phyloP scores from a whole-genome alignment of 352 stramenopile genomes.

The Elongisporangium anandrum region DNA sequence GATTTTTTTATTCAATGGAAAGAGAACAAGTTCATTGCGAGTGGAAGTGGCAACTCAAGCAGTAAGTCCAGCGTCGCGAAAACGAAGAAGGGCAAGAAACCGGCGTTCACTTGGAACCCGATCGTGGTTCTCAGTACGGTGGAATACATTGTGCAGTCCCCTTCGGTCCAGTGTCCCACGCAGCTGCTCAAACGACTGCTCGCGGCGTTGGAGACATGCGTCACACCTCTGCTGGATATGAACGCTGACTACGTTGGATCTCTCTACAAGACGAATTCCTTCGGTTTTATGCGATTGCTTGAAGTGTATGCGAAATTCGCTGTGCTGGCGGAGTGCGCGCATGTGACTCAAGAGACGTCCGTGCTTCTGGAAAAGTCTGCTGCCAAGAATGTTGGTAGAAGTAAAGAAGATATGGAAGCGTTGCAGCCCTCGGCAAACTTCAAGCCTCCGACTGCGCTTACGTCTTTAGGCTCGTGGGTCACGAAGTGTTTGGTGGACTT shows the following conservation, averaged over 20 bases:
- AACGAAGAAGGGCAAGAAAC: conserved; percentile 31
- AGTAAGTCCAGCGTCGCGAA: no score
- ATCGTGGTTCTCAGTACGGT: conserved; percentile 56
- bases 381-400: conserved; percentile 6
- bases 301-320: conserved; percentile 69
- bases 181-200: conserved; percentile 44
- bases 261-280: conserved; percentile 46
- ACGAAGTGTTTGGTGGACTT: conserved; percentile 46
- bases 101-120: conserved; percentile 37
- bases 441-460: conserved; percentile 36
- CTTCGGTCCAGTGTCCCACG: conserved; percentile 39
- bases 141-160: conserved; percentile 60
- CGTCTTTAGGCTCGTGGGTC: conserved; percentile 47
- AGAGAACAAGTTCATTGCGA: conserved; percentile 30
- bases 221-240: conserved; percentile 41
- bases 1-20: conserved; percentile 58
- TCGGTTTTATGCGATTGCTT: conserved; percentile 58
- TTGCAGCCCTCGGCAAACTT: conserved; percentile 66
- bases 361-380: conserved; percentile 37
- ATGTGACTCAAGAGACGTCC: conserved; percentile 44
- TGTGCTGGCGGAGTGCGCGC: conserved; percentile 42
- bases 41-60: neutral
- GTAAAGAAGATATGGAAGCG: conserved; percentile 32
- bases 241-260: conserved; percentile 31
- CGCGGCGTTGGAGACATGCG: conserved; percentile 29